Base-by-base conservation (phyloP, 768 basidiomycete species). In the Pisolithus microcarpus region DNA sequence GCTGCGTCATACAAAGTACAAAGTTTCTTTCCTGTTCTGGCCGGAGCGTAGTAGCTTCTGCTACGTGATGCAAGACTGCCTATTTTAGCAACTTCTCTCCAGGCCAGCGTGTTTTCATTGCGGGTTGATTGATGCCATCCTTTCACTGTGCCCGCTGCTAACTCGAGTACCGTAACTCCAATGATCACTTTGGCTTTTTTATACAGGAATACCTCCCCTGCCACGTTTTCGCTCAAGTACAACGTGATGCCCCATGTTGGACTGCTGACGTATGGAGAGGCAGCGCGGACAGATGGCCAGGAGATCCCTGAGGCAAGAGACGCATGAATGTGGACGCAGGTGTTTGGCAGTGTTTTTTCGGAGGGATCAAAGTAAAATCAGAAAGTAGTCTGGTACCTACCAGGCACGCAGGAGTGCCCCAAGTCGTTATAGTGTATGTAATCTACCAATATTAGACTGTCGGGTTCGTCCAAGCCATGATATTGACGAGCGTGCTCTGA, bases 241-340 rank as follows among this genome's bases (percentile, higher is more conserved):
- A 91, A 93, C 61, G 62, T 91, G 30, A 93, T 94, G 90, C 92
- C 92, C 7, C 84, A 86, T 61, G 87, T 94, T 18, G 92, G 92
- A 18, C 58, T 82, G 40, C 75, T 93, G 44, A 83, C 78, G 3
- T 86, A 85, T 46, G 91, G 90, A 23, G 85, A 89, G 64, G 89
- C 82, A 13, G 73, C 73, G 43, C 72, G 74, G 43, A 76, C 73
- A 36, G 59, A 66, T 51, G 65, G 70, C 23, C 61, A 74, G n/a
- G 61, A 58, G 13, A 63, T 69, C 57, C 68, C 67, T 43, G 63
- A 64, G 23, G 65, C 65, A 7, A 52, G 58, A 39, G 66, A 69
- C 30, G 64, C 65, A 43, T 67, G 51, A 58, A 3, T 19, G 23
- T 46, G 15, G 39, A 31, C n/a, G 38, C 46, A 49, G 16, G 48